These are phyloP conservation scores for Rubia tinctorum DNA, from an alignment of 305 asterid genomes.

Conservation along the genomic window DNA sequence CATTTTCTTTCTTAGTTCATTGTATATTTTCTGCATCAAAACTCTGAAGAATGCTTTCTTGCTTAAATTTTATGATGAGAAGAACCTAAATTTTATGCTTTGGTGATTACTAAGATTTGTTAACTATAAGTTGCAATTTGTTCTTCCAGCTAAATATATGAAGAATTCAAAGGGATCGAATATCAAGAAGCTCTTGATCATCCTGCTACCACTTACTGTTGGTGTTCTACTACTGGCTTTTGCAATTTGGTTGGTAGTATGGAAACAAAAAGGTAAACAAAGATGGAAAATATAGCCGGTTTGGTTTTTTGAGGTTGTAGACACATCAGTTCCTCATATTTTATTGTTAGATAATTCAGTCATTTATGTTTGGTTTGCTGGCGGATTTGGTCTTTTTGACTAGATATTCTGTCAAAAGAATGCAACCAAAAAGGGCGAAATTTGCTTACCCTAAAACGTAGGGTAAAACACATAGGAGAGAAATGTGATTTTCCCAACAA, in stretches of 20 bases:
- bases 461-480: not conserved
- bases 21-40: not conserved
- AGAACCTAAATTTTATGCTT: not conserved
- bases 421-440: not conserved
- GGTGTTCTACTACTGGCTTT: constrained; percentile 20
- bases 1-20: not conserved
- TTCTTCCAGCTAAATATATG: constrained; percentile 25
- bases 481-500: not conserved
- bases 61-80: not conserved
- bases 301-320: not conserved
- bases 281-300: not conserved
- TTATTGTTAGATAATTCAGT: not conserved
- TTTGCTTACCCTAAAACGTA: not conserved
- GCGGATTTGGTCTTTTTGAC: not conserved
- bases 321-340: not conserved
- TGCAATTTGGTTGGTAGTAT: constrained; percentile 17
- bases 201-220: constrained; percentile 19
- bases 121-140: not conserved
- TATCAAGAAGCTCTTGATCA: constrained; percentile 14
- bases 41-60: not conserved
- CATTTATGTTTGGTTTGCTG: not conserved
- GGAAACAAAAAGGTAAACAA: constrained; percentile 23
- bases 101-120: not conserved
- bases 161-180: constrained; percentile 16
- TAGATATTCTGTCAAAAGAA: not conserved